Base-by-base conservation (phyloP, 192 early-diverging fungal species). In the Podila minutissima region DNA sequence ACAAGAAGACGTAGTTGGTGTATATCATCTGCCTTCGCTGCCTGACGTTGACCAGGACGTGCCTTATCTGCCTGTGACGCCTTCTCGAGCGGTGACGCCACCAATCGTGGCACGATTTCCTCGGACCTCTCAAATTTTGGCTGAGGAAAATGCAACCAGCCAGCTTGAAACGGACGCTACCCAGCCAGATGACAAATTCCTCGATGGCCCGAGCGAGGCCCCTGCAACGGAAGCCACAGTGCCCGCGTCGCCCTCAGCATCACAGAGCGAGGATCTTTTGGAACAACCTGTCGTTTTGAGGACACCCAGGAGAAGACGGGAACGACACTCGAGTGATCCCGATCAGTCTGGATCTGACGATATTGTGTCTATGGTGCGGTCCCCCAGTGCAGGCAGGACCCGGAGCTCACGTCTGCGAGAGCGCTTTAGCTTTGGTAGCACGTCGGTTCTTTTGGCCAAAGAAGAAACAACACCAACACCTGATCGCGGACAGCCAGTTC, bases 181-280 rank as follows among this genome's bases (percentile, higher is more conserved):
- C 9, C 77, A 81, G 31, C 77, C 77, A 29, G 77, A 81, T 22
- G 71, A 68, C 13, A 22, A 50, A 11, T 81, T 81, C 48, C 51
- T 81, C 19, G 77, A 64, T 22, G 29, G 33, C 0, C 69, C 67
- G 4, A 32, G 22, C 22, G 62, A 38, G 24, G 59, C 71, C 5
- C 29, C 22, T 8, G 17, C 46, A 0, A 65, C 67, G 3, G 77
- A 73, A 20, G 29, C 58, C 5, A 53, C 38, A 11, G 37, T 53
- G 17, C 77, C 71, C 57, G 32, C 5, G 15, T 81, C 13, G 1
- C 59, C n/a, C 33, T 69, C 35, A 59, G 46, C 57, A 11, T 49
- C 22, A 24, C 35, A 53, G 24, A 72, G 60, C 60, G 31, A 22
- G n/a, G 31, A 15, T 29, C 55, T 53, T 0, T 62, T 70, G 31